Percentiles rank a stretch among this genome's conserved stretches.
These are phyloP conservation scores for Phyllosticta citrichinensis DNA, from an alignment of 2,329 filamentous ascomycete species.

Conservation along the genomic window DNA sequence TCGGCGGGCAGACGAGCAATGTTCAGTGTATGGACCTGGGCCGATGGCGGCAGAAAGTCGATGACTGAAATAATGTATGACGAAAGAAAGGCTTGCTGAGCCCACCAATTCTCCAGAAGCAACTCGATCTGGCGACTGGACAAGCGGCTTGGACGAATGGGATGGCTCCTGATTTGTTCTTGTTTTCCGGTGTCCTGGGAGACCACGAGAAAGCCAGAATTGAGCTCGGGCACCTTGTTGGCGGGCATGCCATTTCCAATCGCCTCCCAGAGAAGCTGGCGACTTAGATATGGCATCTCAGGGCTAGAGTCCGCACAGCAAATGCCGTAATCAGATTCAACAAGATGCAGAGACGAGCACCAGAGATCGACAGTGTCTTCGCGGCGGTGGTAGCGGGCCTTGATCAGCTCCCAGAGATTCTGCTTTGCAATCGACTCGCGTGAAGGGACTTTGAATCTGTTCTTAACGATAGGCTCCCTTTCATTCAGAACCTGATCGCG, in stretches of 20 bases:
- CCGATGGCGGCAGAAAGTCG: slow-evolving; percentile 48
- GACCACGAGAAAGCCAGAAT: background rate
- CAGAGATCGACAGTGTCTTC: background rate
- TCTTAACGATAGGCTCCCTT: slow-evolving; percentile 17
- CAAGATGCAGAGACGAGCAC: background rate
- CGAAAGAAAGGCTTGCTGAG: slow-evolving; percentile 56
- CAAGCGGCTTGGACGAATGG: slow-evolving; percentile 46
- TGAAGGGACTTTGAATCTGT: slow-evolving; percentile 14
- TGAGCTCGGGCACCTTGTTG: background rate
- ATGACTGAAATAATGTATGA: slow-evolving; percentile 57
- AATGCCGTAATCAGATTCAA: background rate
- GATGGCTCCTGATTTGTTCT: background rate
- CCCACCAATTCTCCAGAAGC: slow-evolving; percentile 59
- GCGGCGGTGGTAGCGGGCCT: slow-evolving; percentile 5
- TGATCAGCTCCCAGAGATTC: slow-evolving; percentile 26
- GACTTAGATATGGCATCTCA: background rate
- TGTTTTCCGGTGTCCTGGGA: background rate
- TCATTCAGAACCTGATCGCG: slow-evolving; percentile 38
- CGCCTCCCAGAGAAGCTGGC: background rate
- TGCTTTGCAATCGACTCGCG: slow-evolving; percentile 28
- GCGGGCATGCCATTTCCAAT: background rate
- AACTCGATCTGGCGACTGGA: slow-evolving; percentile 56
- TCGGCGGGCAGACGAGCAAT: slow-evolving; percentile 56
- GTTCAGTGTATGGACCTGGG: slow-evolving; percentile 47
- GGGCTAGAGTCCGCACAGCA: background rate